Conservation (phyloP, 164 flowering plant species). For the Cinnamomum micranthum region DNA sequence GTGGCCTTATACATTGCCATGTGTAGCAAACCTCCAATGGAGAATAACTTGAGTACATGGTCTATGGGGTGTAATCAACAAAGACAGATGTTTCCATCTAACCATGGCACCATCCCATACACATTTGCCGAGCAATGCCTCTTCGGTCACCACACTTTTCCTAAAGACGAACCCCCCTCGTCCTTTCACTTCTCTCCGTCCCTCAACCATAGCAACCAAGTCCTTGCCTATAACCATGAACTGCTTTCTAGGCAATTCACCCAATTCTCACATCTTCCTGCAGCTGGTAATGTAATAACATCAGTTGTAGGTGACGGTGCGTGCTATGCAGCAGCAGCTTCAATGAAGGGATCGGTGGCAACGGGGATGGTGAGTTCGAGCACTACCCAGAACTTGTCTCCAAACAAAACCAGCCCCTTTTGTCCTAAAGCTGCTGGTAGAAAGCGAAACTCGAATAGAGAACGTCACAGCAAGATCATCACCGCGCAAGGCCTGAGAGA, state of each 20-base stretch:
- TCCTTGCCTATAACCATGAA: constrained; percentile 13
- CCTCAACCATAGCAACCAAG: constrained; percentile 2
- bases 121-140: constrained; percentile 14
- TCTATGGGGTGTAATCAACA: constrained; percentile 16
- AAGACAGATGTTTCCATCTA: constrained; percentile 32
- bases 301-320: background rate
- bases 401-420: background rate
- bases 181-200: constrained; percentile 18
- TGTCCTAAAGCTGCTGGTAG: background rate
- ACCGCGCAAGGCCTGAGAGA: constrained; percentile 68
- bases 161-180: constrained; percentile 12
- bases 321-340: background rate
- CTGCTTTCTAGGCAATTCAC: background rate
- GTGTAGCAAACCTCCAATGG: no score
- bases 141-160: constrained; percentile 12
- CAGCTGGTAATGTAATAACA: background rate
- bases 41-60: no score
- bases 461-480: constrained; percentile 73
- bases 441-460: constrained; percentile 31
- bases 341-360: background rate
- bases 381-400: background rate
- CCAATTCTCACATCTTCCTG: background rate
- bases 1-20: background rate
- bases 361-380: background rate
- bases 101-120: constrained; percentile 2